Percentiles rank a stretch among this genome's conserved stretches.
phyloP scores from a whole-genome alignment of 208 protist genomes.

The Acanthamoeba healyi region DNA sequence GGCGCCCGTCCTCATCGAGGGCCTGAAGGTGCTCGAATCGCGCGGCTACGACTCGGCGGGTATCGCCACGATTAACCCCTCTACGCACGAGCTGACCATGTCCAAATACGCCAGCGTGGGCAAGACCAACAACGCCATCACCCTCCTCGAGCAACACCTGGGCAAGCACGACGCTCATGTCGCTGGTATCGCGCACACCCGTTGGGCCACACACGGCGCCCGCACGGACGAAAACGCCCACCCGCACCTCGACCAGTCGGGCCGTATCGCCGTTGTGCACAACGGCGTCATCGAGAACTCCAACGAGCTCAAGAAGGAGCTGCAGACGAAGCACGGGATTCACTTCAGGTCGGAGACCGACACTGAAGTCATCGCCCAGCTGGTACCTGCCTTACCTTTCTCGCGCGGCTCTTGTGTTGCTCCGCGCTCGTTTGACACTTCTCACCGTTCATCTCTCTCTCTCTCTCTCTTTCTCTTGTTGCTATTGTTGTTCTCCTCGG shows the following conservation, averaged over 20 bases:
- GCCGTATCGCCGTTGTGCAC: constrained; percentile 88
- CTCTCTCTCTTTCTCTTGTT: not conserved
- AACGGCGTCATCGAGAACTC: constrained; percentile 92
- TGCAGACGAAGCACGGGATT: constrained; percentile 85
- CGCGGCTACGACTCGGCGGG: constrained; percentile 89
- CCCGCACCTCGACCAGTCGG: constrained; percentile 82
- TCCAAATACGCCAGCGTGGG: constrained; percentile 86
- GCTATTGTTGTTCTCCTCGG: constrained; percentile 74
- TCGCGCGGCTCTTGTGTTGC: too few relatives aligned
- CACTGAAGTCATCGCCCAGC: constrained; percentile 90
- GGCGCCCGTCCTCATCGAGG: constrained; percentile 80
- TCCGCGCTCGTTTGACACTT: not conserved
- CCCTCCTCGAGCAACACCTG: constrained; percentile 74
- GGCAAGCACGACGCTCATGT: constrained; percentile 79
- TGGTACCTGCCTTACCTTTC: constrained; percentile 79
- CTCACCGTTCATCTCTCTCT: not conserved
- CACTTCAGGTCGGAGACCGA: constrained; percentile 89
- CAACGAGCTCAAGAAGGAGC: constrained; percentile 79
- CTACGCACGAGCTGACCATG: constrained; percentile 75
- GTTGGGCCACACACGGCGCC: constrained; percentile 91
- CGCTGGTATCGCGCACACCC: constrained; percentile 88
- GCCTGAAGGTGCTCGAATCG: constrained; percentile 86
- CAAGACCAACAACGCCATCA: constrained; percentile 86
- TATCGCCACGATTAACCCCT: constrained; percentile 78
- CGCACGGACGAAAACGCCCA: constrained; percentile 89